Conservation (phyloP, 2,329 filamentous ascomycete species). For the Mycogone perniciosa region DNA sequence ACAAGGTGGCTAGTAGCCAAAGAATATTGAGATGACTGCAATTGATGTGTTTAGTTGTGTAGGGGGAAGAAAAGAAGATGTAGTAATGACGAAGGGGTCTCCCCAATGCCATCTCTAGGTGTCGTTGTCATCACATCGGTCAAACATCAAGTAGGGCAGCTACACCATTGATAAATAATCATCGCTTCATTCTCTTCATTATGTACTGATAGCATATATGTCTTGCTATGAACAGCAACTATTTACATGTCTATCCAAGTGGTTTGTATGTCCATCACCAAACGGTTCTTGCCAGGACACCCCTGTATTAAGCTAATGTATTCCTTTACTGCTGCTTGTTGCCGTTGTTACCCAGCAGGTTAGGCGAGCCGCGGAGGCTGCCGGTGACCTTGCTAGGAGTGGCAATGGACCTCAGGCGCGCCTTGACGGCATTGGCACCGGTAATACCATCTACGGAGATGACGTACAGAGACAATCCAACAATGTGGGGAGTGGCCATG, state of each 20-base stretch:
- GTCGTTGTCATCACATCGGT: too few species aligned
- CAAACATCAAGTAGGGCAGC: too few species aligned
- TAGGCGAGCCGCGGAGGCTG: conserved; percentile 34
- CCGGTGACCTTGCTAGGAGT: conserved; percentile 37
- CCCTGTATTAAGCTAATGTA: not conserved
- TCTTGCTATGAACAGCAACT: too few species aligned
- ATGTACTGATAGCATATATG: too few species aligned
- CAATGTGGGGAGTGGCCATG: conserved; percentile 59
- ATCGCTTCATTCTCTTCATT: too few species aligned
- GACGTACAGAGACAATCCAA: conserved; percentile 46
- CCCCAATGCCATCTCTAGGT: too few species aligned
- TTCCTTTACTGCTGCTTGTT: conserved; percentile 21
- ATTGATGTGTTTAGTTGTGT: not conserved
- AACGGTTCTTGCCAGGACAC: too few species aligned
- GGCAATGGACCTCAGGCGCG: conserved; percentile 35
- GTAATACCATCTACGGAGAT: conserved; percentile 38
- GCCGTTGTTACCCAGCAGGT: conserved; percentile 46
- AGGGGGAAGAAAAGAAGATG: too few species aligned
- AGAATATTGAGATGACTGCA: conserved; percentile 11
- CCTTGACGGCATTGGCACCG: conserved; percentile 31
- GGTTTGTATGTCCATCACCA: too few species aligned
- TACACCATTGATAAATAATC: too few species aligned
- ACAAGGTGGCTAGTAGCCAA: conserved; percentile 12
- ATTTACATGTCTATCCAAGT: too few species aligned
- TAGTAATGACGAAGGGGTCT: too few species aligned